Conservation (phyloP, 2,329 filamentous ascomycete species). For the Calonectria pteridis region DNA sequence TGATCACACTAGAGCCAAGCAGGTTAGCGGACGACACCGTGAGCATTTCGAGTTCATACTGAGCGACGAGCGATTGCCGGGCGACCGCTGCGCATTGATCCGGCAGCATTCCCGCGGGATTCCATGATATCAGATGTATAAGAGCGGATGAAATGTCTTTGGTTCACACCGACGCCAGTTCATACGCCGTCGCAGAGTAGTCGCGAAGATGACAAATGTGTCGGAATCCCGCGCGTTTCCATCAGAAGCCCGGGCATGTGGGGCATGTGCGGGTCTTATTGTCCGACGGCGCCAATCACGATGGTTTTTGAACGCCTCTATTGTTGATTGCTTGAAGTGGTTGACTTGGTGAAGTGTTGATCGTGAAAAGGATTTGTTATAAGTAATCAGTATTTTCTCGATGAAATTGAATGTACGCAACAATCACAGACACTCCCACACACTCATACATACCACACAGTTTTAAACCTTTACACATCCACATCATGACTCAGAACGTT, state of each 20-base stretch:
- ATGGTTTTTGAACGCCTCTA: not conserved
- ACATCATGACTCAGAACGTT: conserved; percentile 43
- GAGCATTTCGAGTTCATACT: conserved; percentile 4
- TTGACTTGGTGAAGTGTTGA: not conserved
- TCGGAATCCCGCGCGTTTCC: conserved; percentile 38
- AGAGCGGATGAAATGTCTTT: conserved; percentile 7
- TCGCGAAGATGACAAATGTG: not conserved
- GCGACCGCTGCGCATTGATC: not conserved
- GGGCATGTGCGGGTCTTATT: not conserved
- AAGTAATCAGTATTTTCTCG: not conserved
- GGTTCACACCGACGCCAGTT: not conserved
- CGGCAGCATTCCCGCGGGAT: conserved; percentile 21
- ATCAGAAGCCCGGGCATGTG: not conserved
- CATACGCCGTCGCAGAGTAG: not conserved
- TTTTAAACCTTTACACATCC: not conserved
- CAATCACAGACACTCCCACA: not conserved
- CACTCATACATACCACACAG: not conserved
- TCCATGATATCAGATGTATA: conserved; percentile 10
- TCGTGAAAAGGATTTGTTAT: not conserved
- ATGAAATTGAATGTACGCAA: not conserved
- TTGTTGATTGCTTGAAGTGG: not conserved
- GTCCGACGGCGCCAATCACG: not conserved
- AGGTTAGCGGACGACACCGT: not conserved
- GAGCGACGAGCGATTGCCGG: conserved; percentile 35
- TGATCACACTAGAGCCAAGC: conserved; percentile 37